phyloP scores from a whole-genome alignment of 495 filamentous ascomycete genomes.

The Annulohypoxylon nitens region DNA sequence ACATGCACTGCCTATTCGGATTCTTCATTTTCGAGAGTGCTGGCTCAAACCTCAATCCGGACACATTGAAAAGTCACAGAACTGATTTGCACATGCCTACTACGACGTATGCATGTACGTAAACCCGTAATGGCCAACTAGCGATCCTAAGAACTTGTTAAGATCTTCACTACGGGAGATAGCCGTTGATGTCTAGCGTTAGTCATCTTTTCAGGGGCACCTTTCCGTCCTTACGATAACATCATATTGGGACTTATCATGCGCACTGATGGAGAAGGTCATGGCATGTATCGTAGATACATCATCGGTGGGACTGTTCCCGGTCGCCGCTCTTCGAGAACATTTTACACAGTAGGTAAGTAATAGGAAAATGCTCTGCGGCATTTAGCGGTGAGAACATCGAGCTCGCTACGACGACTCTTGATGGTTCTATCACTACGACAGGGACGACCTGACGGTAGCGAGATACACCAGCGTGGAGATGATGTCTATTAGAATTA shows the following conservation, averaged over 20 bases:
- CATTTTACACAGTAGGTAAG: not conserved
- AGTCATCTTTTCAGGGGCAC: constrained; percentile 4
- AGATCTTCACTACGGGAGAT: not conserved
- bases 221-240: not conserved
- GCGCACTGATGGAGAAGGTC: constrained; percentile 16
- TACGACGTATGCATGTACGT: not conserved
- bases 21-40: not conserved
- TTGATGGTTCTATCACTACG: constrained; percentile 1
- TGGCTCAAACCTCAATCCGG: constrained; percentile 1
- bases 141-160: not conserved
- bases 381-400: constrained; percentile 23
- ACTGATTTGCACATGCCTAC: not conserved
- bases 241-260: constrained; percentile 17
- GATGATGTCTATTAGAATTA: constrained; percentile 9
- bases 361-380: constrained; percentile 5
- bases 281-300: constrained; percentile 11
- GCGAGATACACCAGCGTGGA: constrained; percentile 14
- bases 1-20: not conserved
- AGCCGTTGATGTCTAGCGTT: constrained; percentile 5
- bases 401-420: constrained; percentile 9
- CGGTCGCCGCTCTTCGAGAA: constrained; percentile 4
- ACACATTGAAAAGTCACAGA: not conserved
- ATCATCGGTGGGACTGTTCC: constrained; percentile 1
- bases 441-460: constrained; percentile 11
- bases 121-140: not conserved